These are phyloP conservation scores for Achaetomiella virescens DNA, from an alignment of 495 filamentous ascomycete genomes.

Conservation along the genomic window DNA sequence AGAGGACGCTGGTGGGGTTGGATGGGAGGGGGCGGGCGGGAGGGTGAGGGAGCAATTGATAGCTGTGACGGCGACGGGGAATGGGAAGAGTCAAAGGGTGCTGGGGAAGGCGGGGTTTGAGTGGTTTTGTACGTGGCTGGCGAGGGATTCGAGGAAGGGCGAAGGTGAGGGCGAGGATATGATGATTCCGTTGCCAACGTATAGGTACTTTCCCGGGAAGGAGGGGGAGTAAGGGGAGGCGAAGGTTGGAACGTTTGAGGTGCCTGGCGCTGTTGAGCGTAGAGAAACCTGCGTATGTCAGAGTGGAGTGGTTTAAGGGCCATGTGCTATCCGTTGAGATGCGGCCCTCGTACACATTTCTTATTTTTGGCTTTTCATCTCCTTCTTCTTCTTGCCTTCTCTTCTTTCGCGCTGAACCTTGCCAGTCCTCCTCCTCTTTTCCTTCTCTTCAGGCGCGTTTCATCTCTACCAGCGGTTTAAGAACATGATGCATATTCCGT, in stretches of 20 bases:
- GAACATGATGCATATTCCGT: no score
- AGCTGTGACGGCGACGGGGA: constrained; percentile 30
- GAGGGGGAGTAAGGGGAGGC: not conserved
- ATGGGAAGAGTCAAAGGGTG: constrained; percentile 33
- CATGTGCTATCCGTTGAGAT: no score
- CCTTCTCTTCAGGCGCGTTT: no score
- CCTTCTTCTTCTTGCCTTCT: no score
- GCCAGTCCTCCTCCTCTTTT: no score
- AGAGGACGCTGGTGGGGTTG: constrained; percentile 16
- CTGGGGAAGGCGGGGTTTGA: constrained; percentile 37
- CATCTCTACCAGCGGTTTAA: no score
- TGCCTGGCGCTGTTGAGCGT: not conserved
- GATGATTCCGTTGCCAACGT: constrained; percentile 16
- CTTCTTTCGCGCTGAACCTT: no score
- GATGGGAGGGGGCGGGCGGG: constrained; percentile 14
- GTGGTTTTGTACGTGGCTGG: constrained; percentile 21
- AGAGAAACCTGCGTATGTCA: no score
- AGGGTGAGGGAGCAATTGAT: constrained; percentile 21
- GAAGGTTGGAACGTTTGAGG: no score
- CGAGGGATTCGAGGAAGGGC: constrained; percentile 21
- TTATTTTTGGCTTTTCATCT: no score
- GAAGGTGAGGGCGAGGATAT: not conserved
- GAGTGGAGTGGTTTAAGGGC: no score
- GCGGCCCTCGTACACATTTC: no score
- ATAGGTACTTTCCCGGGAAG: constrained; percentile 16